A percentile compares a stretch with the other conserved stretches of the same genome.
These are phyloP conservation scores for Fistulinella cinereoalba DNA, from an alignment of 1,284 basidiomycete genomes.

Conservation along the genomic window DNA sequence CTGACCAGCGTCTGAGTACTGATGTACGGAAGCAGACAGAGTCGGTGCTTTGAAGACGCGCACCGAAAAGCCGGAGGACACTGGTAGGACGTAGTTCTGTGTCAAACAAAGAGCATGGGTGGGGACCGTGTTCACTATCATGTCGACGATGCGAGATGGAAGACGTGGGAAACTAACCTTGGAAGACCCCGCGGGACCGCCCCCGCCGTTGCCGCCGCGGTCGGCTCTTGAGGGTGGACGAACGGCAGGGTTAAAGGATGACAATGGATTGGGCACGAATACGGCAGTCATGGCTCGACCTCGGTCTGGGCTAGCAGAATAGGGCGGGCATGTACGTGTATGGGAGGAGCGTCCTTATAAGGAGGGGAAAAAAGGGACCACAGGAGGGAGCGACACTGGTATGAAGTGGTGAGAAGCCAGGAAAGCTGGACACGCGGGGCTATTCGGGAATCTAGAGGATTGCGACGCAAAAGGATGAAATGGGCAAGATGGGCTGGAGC, in stretches of 20 bases:
- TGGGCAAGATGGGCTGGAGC: slow-evolving; percentile 28
- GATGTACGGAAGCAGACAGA: slow-evolving; percentile 33
- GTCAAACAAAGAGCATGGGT: slow-evolving; percentile 4
- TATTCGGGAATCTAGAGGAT: slow-evolving; percentile 25
- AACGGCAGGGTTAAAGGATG: slow-evolving; percentile 31
- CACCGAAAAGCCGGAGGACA: slow-evolving; percentile 47
- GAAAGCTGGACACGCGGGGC: slow-evolving; percentile 22
- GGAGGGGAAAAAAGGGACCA: slow-evolving; percentile 11
- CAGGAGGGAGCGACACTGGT: slow-evolving; percentile 28
- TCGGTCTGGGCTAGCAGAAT: slow-evolving; percentile 26
- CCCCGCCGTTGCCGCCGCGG: slow-evolving; percentile 21
- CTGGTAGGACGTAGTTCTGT: slow-evolving; percentile 36
- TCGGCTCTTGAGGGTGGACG: slow-evolving; percentile 34
- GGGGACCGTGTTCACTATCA: slow-evolving; percentile 15
- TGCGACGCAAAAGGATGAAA: slow-evolving; percentile 6
- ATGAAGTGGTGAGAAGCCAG: slow-evolving; percentile 31
- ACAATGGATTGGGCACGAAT: slow-evolving; percentile 28
- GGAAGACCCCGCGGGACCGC: slow-evolving; percentile 29
- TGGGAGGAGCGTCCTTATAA: slow-evolving; percentile 24
- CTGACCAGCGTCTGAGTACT: slow-evolving; percentile 32
- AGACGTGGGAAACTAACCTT: slow-evolving; percentile 23
- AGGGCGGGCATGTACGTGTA: slow-evolving; percentile 21
- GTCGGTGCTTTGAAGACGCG: slow-evolving; percentile 51
- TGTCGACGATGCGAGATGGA: slow-evolving; percentile 2
- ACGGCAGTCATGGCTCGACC: slow-evolving; percentile 27